phyloP scores from a whole-genome alignment of 2,329 filamentous ascomycete genomes.

The Diaporthe velutina region DNA sequence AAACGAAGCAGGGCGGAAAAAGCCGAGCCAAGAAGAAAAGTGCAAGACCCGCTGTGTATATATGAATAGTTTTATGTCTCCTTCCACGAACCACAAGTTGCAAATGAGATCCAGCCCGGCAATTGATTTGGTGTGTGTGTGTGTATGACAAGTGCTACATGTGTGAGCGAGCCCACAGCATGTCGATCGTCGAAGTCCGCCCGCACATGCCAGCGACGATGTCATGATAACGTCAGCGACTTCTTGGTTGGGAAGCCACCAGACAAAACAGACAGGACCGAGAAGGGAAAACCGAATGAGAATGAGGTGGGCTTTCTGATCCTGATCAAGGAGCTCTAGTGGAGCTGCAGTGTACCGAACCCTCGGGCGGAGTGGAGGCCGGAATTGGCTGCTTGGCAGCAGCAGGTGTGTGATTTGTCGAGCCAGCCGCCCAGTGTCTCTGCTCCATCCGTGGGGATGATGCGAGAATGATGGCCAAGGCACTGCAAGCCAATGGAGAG shows the following conservation, averaged over 20 bases:
- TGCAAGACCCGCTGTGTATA: conserved; percentile 10
- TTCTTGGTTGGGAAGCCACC: neutral
- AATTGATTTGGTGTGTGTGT: neutral
- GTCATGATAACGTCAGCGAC: conserved; percentile 15
- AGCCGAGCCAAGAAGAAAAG: neutral
- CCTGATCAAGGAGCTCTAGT: conserved; percentile 6
- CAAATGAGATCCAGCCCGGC: conserved; percentile 25
- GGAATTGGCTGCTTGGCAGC: conserved; percentile 13
- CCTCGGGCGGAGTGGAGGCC: conserved; percentile 12
- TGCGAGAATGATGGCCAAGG: neutral
- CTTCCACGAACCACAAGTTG: neutral
- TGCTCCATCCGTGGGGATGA: neutral
- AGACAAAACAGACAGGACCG: neutral
- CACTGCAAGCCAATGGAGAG: neutral
- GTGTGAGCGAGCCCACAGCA: neutral
- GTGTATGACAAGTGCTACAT: neutral
- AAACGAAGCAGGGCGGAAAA: neutral
- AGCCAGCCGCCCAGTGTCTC: neutral
- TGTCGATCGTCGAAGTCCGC: neutral
- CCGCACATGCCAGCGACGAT: neutral
- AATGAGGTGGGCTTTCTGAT: neutral
- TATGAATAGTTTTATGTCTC: neutral
- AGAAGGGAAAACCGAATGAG: neutral
- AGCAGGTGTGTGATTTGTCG: neutral
- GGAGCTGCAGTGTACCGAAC: conserved; percentile 1